These are phyloP conservation scores for Haplosporangium sp. DNA, from an alignment of 371 early-diverging fungal species.

Conservation along the genomic window DNA sequence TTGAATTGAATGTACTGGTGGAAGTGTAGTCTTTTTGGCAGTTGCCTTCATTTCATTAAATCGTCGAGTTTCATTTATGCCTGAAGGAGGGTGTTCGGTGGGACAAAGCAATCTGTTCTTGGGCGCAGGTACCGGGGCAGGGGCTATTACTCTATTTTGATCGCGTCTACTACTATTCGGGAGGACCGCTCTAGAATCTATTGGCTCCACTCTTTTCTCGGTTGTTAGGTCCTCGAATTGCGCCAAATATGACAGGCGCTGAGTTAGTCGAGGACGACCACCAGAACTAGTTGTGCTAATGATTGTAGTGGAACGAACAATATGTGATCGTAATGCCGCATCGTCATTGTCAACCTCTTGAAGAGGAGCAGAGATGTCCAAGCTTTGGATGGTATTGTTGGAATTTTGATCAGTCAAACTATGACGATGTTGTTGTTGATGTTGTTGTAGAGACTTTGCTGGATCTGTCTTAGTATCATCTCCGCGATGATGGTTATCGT, in stretches of 20 bases:
- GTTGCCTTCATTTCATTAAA: background rate
- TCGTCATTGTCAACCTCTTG: background rate
- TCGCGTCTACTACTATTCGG: background rate
- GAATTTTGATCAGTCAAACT: background rate
- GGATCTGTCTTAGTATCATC: background rate
- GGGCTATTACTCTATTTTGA: background rate
- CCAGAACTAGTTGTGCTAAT: slow-evolving; percentile 22
- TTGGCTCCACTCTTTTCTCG: background rate
- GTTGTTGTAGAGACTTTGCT: background rate
- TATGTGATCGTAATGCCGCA: background rate
- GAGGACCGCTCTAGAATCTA: background rate
- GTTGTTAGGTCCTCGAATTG: slow-evolving; percentile 21
- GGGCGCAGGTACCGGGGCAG: background rate
- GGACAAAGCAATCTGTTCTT: background rate
- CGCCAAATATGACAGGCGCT: slow-evolving; percentile 41
- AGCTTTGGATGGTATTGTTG: background rate
- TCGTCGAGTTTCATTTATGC: background rate
- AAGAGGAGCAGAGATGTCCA: background rate
- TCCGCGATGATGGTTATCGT: background rate
- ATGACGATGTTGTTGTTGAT: background rate
- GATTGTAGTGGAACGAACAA: slow-evolving; percentile 14
- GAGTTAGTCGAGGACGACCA: slow-evolving; percentile 19
- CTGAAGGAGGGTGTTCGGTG: background rate
- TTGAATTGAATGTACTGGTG: background rate
- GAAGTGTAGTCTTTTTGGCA: background rate